Evolutionary conservation across 148 eudicot genomes (phyloP).

Genomic region (Nepenthes gracilis): DNA sequence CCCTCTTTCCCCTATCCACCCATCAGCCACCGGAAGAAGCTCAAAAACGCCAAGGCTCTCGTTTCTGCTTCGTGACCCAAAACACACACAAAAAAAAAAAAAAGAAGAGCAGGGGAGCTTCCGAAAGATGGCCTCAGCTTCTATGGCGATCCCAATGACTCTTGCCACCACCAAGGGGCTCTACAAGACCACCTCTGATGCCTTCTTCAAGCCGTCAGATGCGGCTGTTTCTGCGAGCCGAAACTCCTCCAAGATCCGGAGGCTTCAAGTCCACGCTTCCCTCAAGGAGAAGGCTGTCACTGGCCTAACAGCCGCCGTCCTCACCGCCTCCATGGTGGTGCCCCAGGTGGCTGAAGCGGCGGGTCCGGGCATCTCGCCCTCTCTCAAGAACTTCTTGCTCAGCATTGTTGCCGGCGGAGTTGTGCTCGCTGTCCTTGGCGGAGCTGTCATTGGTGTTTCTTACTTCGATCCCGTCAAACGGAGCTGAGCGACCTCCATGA

Average conservation of each 20-base stretch:
- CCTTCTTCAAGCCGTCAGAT: slow-evolving; percentile 33
- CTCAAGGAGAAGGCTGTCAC: slow-evolving; percentile 40
- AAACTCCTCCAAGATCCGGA: slow-evolving; percentile 6
- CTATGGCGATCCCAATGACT: slow-evolving; percentile 35
- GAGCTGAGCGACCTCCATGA: neutral
- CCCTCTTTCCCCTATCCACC: neutral
- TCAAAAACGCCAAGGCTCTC: neutral
- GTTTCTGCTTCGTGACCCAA: neutral
- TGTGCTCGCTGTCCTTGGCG: slow-evolving; percentile 33
- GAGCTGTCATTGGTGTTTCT: slow-evolving; percentile 46
- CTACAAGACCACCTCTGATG: slow-evolving; percentile 9
- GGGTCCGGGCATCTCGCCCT: slow-evolving; percentile 13
- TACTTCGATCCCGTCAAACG: slow-evolving; percentile 59
- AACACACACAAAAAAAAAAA: neutral
- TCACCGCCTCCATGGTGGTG: slow-evolving; percentile 39
- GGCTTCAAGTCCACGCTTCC: slow-evolving; percentile 25
- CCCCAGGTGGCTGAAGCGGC: slow-evolving; percentile 57
- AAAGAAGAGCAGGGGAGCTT: neutral
- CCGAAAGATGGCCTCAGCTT: slow-evolving; percentile 33
- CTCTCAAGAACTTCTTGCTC: slow-evolving; percentile 47
- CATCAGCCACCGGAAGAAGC: no score
- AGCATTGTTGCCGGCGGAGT: slow-evolving; percentile 52
- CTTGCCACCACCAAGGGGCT: slow-evolving; percentile 3
- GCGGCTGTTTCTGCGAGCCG: slow-evolving; percentile 11
- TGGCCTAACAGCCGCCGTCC: slow-evolving; percentile 32